These are phyloP conservation scores for Brassica cretica DNA, from an alignment of 345 rosid species.

Conservation along the genomic window DNA sequence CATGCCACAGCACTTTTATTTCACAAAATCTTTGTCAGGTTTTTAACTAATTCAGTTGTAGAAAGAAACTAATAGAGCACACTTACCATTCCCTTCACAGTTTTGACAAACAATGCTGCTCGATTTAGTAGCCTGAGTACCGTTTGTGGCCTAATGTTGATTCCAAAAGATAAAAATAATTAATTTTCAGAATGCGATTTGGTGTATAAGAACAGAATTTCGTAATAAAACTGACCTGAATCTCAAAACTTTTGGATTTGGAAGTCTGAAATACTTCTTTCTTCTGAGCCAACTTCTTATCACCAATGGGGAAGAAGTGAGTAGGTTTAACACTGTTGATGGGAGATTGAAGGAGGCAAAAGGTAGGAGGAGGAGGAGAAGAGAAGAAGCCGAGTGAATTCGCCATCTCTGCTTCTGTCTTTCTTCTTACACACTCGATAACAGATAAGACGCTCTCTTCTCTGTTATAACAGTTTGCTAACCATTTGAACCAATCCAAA, in stretches of 20 bases:
- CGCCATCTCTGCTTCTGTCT: conserved; percentile 27
- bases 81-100: conserved; percentile 77
- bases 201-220: background rate
- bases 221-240: conserved; percentile 43
- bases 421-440: conserved; percentile 33
- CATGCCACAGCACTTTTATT: conserved; percentile 56
- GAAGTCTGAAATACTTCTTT: conserved; percentile 47
- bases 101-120: conserved; percentile 73
- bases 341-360: conserved; percentile 24
- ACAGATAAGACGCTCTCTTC: conserved; percentile 28
- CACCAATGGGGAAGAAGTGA: conserved; percentile 21
- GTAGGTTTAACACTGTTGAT: conserved; percentile 16
- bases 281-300: conserved; percentile 18
- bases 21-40: background rate
- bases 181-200: no score
- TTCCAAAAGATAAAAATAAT: background rate
- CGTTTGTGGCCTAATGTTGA: conserved; percentile 53
- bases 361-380: conserved; percentile 37
- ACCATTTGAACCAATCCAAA: conserved; percentile 8
- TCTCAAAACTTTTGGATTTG: conserved; percentile 57
- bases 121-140: conserved; percentile 42
- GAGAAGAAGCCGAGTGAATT: conserved; percentile 30
- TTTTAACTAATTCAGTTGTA: background rate
- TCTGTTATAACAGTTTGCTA: background rate
- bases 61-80: background rate